Evolutionary conservation across 2,329 filamentous ascomycete species (phyloP), one percentile per base, ranked within the genome.

Genomic region (Penicillium digitatum): DNA sequence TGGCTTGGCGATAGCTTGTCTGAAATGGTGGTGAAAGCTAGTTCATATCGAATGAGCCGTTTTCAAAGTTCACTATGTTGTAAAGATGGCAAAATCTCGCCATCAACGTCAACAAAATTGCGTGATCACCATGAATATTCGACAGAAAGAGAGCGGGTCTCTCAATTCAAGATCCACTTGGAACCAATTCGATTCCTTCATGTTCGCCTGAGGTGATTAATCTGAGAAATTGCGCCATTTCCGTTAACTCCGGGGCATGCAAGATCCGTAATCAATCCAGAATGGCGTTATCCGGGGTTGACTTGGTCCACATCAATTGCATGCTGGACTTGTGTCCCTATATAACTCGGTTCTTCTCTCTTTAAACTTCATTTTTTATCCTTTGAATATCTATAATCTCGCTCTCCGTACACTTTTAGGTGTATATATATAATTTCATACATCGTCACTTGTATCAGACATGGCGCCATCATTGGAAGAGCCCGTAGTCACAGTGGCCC

Each of bases 381-480:
- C 44, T 57, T 39, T 39, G 24, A 16, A 37, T 38, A 22, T 46
- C 32, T 47, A 31, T 27, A 35, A 27, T 9, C 43, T 39, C 20
- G 8, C 6, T 34, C 9, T 35, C n/a, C 6, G 2, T 27, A 2
- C 26, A 27, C 26, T 7, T 27, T 8, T 27, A 8, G 26, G 26
- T 27, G 26, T 24, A 53, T 10, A 43, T 47, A 34, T 11, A 27
- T 18, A 5, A 54, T 42, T 9, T 49, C 52, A 48, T 18, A 56
- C 48, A 53, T 46, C 22, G 16, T 18, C 26, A n/a, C 55, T 52
- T 27, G 5, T 1, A 26, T 22, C 24, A 18, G 20, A 39, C 9
- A 72, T 72, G 70, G 70, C 69, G 12, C 70, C 70, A 27, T 72
- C 65, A 31, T 54, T 72, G 18, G 63, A 66, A 60, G 68, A 68